These are phyloP conservation scores for Stephanocyclus meneghinianus DNA, from an alignment of 352 stramenopile species.

Conservation along the genomic window DNA sequence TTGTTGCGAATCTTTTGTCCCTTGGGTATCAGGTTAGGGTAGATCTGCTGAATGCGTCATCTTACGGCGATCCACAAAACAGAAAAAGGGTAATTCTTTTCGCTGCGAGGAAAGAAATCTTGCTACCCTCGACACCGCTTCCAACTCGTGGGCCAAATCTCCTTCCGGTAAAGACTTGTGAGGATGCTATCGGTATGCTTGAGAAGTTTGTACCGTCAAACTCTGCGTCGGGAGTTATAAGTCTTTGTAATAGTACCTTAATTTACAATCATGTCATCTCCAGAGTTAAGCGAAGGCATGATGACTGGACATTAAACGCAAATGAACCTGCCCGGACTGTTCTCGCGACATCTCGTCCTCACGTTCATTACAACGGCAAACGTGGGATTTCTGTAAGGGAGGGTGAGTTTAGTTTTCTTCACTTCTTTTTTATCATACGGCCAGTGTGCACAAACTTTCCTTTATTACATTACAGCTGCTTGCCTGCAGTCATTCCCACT, in stretches of 20 bases:
- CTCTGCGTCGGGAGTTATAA: constrained; percentile 8
- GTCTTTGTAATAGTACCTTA: neutral
- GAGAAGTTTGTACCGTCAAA: constrained; percentile 19
- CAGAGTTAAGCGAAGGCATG: constrained; percentile 4
- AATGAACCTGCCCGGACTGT: constrained; percentile 40
- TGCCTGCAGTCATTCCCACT: constrained; percentile 57
- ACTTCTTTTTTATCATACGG: neutral
- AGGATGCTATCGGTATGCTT: constrained; percentile 42
- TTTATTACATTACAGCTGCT: constrained; percentile 8
- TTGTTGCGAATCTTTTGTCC: constrained; percentile 36
- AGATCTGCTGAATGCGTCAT: constrained; percentile 27
- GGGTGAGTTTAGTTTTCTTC: neutral
- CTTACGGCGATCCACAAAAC: constrained; percentile 54
- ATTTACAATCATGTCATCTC: constrained; percentile 43
- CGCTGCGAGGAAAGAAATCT: constrained; percentile 28
- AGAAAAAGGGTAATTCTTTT: constrained; percentile 43
- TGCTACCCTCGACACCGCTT: constrained; percentile 27
- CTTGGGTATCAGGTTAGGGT: constrained; percentile 55
- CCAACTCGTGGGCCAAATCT: constrained; percentile 36
- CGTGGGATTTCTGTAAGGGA: constrained; percentile 47
- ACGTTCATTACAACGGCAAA: constrained; percentile 38
- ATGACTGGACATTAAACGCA: constrained; percentile 27
- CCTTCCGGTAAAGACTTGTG: constrained; percentile 37
- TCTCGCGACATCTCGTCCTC: constrained; percentile 20
- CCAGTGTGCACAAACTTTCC: too few relatives aligned